These are phyloP conservation scores for Colletotrichum tamarilloi DNA, from an alignment of 2,329 filamentous ascomycete genomes.

Conservation along the genomic window DNA sequence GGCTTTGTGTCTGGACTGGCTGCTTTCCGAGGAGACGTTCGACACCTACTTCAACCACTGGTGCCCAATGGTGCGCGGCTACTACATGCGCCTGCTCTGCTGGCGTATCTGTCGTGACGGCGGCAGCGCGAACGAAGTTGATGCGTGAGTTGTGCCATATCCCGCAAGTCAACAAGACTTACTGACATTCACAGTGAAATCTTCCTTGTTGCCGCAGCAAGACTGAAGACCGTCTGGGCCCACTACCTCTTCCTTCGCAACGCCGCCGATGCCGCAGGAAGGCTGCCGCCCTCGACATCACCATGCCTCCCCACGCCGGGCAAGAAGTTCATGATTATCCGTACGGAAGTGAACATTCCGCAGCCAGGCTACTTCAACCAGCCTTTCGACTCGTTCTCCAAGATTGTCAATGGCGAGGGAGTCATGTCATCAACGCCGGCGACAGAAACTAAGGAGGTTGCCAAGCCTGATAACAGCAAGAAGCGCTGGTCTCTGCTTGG, in stretches of 20 bases:
- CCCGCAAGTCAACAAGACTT: not conserved
- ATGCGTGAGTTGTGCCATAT: slow-evolving; percentile 68
- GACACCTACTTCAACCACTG: slow-evolving; percentile 90
- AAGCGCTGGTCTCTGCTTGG: slow-evolving; percentile 73
- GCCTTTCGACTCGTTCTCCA: slow-evolving; percentile 60
- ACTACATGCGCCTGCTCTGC: slow-evolving; percentile 90
- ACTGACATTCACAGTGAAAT: slow-evolving; percentile 66
- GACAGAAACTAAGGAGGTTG: slow-evolving; percentile 34
- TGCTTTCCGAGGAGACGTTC: slow-evolving; percentile 81
- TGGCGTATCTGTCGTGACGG: slow-evolving; percentile 87
- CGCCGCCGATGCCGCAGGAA: slow-evolving; percentile 66
- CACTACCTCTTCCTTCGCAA: slow-evolving; percentile 83
- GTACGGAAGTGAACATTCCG: slow-evolving; percentile 71
- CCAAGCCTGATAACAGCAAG: slow-evolving; percentile 52
- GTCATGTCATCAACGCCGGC: slow-evolving; percentile 20
- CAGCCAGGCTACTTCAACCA: slow-evolving; percentile 59
- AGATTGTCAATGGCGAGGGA: slow-evolving; percentile 29
- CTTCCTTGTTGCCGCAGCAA: slow-evolving; percentile 72
- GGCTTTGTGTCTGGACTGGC: slow-evolving; percentile 77
- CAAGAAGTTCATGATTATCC: slow-evolving; percentile 88
- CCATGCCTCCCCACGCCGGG: slow-evolving; percentile 89
- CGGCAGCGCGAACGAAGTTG: slow-evolving; percentile 71
- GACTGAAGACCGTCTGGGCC: slow-evolving; percentile 79
- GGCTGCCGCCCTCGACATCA: slow-evolving; percentile 75
- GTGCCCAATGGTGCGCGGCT: slow-evolving; percentile 95